phyloP scores from a whole-genome alignment of 805 yeast species.

The Blastobotrys attinorum region DNA sequence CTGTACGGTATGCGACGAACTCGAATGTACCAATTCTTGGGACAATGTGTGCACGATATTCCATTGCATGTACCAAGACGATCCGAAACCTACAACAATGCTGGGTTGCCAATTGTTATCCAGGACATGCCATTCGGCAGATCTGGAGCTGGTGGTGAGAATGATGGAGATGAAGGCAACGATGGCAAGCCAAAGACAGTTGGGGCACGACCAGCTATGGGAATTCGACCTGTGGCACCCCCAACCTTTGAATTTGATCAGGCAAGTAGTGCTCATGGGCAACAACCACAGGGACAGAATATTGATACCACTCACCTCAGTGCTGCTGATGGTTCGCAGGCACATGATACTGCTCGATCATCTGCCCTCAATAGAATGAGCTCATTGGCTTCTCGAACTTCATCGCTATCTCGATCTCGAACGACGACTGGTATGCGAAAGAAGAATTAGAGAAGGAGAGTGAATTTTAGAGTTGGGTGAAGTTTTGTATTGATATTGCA shows the following conservation, averaged over 20 bases:
- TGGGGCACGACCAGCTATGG: neutral
- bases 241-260: too few relatives aligned
- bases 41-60: slow-evolving; percentile 27
- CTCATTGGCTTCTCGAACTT: neutral
- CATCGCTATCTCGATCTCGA: neutral
- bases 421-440: neutral
- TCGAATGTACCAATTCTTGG: slow-evolving; percentile 23
- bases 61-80: slow-evolving; percentile 31
- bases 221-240: neutral
- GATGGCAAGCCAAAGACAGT: neutral
- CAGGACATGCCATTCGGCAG: neutral
- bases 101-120: slow-evolving; percentile 25
- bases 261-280: too few relatives aligned
- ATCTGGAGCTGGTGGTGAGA: neutral
- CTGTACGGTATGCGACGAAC: slow-evolving; percentile 26
- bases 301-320: too few relatives aligned
- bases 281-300: too few relatives aligned
- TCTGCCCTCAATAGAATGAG: neutral
- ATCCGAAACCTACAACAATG: slow-evolving; percentile 27
- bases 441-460: neutral
- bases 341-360: neutral
- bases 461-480: too few relatives aligned
- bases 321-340: too few relatives aligned
- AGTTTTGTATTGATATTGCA: too few relatives aligned
- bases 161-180: neutral